Conservation (phyloP, 208 protist species). For the Acanthamoeba quina region DNA sequence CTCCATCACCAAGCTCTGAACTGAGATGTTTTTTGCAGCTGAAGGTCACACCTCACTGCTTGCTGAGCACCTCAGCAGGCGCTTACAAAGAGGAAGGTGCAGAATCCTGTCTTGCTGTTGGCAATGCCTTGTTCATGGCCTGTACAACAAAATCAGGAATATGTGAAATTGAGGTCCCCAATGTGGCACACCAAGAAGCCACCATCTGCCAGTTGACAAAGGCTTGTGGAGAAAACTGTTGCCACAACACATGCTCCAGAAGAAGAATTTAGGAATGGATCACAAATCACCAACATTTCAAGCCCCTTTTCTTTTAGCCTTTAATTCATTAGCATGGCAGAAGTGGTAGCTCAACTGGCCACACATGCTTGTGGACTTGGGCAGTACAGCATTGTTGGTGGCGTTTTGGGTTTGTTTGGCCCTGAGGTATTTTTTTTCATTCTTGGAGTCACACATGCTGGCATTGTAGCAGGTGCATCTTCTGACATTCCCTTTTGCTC, state of each 20-base stretch:
- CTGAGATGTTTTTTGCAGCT: slow-evolving; percentile 61
- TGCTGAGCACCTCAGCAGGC: slow-evolving; percentile 59
- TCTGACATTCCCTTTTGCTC: too few relatives aligned
- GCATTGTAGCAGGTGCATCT: too few relatives aligned
- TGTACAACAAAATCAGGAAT: slow-evolving; percentile 51
- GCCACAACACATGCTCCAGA: slow-evolving; percentile 61
- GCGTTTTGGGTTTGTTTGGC: too few relatives aligned
- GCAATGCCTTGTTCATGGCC: slow-evolving; percentile 75
- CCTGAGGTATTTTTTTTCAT: too few relatives aligned
- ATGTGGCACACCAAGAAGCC: slow-evolving; percentile 76
- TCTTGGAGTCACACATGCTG: too few relatives aligned
- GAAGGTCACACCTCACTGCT: slow-evolving; percentile 59
- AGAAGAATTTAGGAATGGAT: too few relatives aligned
- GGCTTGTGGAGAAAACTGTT: slow-evolving; percentile 65
- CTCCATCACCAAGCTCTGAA: slow-evolving; percentile 72
- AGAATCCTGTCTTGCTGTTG: slow-evolving; percentile 75
- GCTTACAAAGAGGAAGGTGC: slow-evolving; percentile 68
- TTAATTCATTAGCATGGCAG: too few relatives aligned
- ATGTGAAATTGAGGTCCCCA: slow-evolving; percentile 74
- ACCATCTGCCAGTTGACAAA: slow-evolving; percentile 53
- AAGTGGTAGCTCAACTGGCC: too few relatives aligned
- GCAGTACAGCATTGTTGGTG: too few relatives aligned
- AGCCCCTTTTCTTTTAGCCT: too few relatives aligned
- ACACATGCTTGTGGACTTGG: too few relatives aligned
- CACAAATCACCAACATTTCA: too few relatives aligned